Evolutionary conservation across 768 basidiomycete species (phyloP), one percentile per base, ranked within the genome.

Genomic region (Exsudoporus frostii): DNA sequence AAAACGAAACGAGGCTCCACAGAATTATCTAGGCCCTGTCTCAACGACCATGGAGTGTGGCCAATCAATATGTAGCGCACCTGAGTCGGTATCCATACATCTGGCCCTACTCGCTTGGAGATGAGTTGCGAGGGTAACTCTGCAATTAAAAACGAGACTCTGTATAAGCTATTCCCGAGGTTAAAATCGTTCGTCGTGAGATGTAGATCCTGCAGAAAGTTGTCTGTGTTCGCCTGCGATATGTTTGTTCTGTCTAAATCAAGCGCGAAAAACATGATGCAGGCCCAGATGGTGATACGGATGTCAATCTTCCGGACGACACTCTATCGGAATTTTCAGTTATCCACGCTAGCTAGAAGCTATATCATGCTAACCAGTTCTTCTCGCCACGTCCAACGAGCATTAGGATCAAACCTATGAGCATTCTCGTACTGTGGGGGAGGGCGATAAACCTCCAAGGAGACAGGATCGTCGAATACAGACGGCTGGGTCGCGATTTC

Each of bases 351-450:
- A 22, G 14, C 14, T 9, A 33, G 7, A 40, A 15, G 19, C 14
- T 44, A 13, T 5, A 17, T 43, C 17, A 19, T 19, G 39, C 74
- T 48, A 50, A 80, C 79, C 66, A 73, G 73, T 68, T 88, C 86
- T 66, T 88, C 85, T 37, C 82, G 64, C 79, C 80, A 85, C 9
- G 86, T 86, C 86, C 86, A 88, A 8, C 85, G 77, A 19, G 84
- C 85, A 15, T 38, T 38, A 11, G 37, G 37, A 20, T 88, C 82
- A 59, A 90, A 87, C 2, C 84, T 76, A 57, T 82, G 82, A 7
- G 76, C 59, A 59, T 85, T 85, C 67, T 86, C 84, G 51, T 82
- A 85, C 48, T 38, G 37, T 5, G 76, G 67, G 8, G 79, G 79
- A 2, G 83, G 83, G 0, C 37, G 37, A 20, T 38, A 38, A 38